phyloP scores from a whole-genome alignment of 441 rosid species.

The Hypseocharis bilobata region DNA sequence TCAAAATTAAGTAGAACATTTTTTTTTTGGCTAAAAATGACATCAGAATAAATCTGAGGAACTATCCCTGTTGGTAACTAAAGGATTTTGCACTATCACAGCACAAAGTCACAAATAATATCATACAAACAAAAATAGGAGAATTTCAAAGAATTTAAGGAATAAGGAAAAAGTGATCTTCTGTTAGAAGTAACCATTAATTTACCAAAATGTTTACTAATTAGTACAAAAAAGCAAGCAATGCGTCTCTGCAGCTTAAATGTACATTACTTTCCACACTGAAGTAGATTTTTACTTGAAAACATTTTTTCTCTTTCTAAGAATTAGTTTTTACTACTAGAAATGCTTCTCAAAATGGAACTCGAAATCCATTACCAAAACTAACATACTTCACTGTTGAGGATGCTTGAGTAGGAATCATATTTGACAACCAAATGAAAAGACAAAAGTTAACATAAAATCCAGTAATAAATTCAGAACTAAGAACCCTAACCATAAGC shows the following conservation, averaged over 20 bases:
- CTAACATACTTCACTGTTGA: background rate
- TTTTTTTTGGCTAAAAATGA: background rate
- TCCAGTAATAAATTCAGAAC: slow-evolving; percentile 9
- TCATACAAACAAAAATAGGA: no score
- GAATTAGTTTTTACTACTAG: background rate
- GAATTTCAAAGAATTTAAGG: no score
- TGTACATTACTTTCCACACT: background rate
- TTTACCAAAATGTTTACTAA: background rate
- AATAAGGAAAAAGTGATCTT: background rate
- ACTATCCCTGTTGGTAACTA: background rate
- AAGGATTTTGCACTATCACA: background rate
- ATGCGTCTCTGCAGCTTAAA: background rate
- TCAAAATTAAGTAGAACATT: slow-evolving; percentile 10
- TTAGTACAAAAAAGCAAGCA: background rate
- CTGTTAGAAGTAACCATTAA: no score
- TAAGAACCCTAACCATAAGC: slow-evolving; percentile 61
- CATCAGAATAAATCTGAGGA: background rate
- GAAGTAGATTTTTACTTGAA: background rate
- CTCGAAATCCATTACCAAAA: slow-evolving; percentile 2
- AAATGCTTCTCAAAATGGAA: background rate
- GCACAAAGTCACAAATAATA: background rate
- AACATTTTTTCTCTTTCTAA: background rate
- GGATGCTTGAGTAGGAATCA: background rate
- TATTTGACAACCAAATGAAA: slow-evolving; percentile 1
- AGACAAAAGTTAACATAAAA: slow-evolving; percentile 1